Evolutionary conservation across 2,329 filamentous ascomycete species (phyloP).

Genomic region (Aspergillus texensis): DNA sequence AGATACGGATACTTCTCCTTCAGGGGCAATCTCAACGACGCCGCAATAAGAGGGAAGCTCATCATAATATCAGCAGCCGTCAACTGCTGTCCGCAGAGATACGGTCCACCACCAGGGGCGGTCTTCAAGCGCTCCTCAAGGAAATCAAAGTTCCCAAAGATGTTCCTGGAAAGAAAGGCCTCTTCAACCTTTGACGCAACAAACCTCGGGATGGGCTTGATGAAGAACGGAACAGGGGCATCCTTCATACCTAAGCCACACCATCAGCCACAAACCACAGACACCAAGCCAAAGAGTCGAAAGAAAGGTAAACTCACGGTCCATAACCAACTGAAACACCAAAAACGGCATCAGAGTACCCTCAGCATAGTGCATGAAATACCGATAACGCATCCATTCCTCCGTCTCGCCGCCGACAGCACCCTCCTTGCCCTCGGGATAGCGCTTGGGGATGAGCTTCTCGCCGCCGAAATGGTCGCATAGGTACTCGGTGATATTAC

Average conservation of each 20-base stretch:
- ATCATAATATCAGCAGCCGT: constrained; percentile 52
- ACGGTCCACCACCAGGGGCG: constrained; percentile 42
- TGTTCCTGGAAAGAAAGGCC: constrained; percentile 43
- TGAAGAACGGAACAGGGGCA: constrained; percentile 67
- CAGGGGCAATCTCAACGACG: constrained; percentile 35
- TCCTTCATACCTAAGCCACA: constrained; percentile 46
- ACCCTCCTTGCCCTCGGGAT: constrained; percentile 54
- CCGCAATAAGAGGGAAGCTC: constrained; percentile 49
- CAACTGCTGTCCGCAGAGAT: constrained; percentile 47
- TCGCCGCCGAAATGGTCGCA: constrained; percentile 63
- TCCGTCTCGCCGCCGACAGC: constrained; percentile 61
- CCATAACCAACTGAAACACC: constrained; percentile 65
- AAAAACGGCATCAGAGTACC: constrained; percentile 78
- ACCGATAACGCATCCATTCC: constrained; percentile 63
- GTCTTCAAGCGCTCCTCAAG: constrained; percentile 49
- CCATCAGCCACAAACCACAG: not conserved
- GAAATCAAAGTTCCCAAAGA: constrained; percentile 47
- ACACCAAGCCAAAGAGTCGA: not conserved
- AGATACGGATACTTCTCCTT: constrained; percentile 42
- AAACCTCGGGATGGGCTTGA: constrained; percentile 63
- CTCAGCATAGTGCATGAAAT: constrained; percentile 82
- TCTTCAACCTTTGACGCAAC: constrained; percentile 53
- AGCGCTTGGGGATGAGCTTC: constrained; percentile 55
- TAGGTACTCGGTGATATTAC: constrained; percentile 79
- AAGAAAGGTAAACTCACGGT: constrained; percentile 45